phyloP scores from a whole-genome alignment of 805 yeast genomes.

The Blastobotrys robertii region DNA sequence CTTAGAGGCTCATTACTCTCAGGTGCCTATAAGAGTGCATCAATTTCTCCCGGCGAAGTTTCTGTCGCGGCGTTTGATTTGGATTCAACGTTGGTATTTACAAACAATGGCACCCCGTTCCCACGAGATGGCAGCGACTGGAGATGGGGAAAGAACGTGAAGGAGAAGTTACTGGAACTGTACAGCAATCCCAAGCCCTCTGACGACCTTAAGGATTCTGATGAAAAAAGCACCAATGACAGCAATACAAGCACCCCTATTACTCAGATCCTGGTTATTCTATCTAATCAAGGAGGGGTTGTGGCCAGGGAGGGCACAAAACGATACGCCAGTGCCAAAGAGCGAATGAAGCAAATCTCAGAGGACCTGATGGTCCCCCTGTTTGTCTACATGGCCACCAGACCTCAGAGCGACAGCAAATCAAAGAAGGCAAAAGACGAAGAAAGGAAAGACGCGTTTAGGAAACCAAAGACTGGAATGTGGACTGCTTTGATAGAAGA shows the following conservation, averaged over 20 bases:
- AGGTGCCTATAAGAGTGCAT: too few species aligned
- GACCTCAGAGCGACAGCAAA: conserved; percentile 36
- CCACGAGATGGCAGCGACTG: conserved; percentile 60
- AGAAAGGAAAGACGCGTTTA: conserved; percentile 10
- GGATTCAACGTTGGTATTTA: conserved; percentile 65
- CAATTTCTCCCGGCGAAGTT: too few species aligned
- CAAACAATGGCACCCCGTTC: conserved; percentile 55
- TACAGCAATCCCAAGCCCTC: too few species aligned
- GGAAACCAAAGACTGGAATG: conserved; percentile 81
- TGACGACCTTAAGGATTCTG: not conserved
- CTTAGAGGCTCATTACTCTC: too few species aligned
- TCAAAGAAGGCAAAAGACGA: not conserved
- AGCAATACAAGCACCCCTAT: conserved; percentile 10
- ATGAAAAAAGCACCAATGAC: not conserved
- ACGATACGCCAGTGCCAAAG: conserved; percentile 28
- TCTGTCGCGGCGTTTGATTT: conserved; percentile 68
- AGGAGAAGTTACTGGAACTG: not conserved
- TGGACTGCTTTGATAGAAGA: conserved; percentile 45
- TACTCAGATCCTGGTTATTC: conserved; percentile 46
- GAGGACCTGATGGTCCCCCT: conserved; percentile 23
- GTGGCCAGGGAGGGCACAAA: conserved; percentile 29
- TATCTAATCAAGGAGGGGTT: conserved; percentile 80
- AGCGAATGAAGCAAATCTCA: conserved; percentile 21
- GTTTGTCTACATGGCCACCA: conserved; percentile 58
- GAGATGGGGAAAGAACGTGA: conserved; percentile 42